A percentile compares a stretch with the other conserved stretches of the same genome.
Conservation (phyloP, 2,329 filamentous ascomycete genomes). For the Myriosclerotinia scirpicola region DNA sequence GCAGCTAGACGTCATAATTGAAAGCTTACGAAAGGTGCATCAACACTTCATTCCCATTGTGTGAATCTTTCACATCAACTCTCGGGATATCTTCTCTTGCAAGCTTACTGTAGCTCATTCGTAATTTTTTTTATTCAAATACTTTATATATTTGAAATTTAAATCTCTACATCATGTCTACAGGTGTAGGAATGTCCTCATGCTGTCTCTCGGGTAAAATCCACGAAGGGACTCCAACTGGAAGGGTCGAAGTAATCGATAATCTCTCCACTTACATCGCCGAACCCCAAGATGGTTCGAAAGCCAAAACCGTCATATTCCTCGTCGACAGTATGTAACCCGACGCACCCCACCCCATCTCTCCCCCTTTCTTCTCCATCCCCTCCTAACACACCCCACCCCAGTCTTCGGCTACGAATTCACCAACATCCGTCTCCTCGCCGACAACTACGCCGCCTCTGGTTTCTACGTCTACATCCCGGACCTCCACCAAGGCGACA, state of each 20-base stretch:
- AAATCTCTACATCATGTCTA: background rate
- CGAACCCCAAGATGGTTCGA: constrained; percentile 38
- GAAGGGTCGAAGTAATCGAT: constrained; percentile 46
- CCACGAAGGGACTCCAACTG: constrained; percentile 41
- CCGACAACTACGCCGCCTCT: constrained; percentile 49
- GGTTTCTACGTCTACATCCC: constrained; percentile 49
- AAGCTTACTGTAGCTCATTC: background rate
- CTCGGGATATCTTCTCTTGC: background rate
- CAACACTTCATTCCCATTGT: background rate
- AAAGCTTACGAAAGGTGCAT: background rate
- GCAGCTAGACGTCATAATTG: constrained; percentile 6
- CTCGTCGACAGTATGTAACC: constrained; percentile 49
- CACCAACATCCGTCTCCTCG: constrained; percentile 49
- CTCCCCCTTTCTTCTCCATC: background rate
- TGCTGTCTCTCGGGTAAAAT: constrained; percentile 4
- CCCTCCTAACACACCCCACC: background rate
- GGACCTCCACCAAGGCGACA: constrained; percentile 47
- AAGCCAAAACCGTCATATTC: constrained; percentile 47
- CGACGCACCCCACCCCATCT: too few species aligned
- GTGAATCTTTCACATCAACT: background rate
- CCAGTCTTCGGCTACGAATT: constrained; percentile 48
- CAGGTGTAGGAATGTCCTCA: background rate
- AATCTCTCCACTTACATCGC: constrained; percentile 48
- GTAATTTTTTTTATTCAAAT: too few species aligned
- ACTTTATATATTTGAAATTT: background rate